Percentiles rank a stretch among this genome's conserved stretches.
Conservation (phyloP, 257 asterid genomes). For the Solanum microdontum region DNA sequence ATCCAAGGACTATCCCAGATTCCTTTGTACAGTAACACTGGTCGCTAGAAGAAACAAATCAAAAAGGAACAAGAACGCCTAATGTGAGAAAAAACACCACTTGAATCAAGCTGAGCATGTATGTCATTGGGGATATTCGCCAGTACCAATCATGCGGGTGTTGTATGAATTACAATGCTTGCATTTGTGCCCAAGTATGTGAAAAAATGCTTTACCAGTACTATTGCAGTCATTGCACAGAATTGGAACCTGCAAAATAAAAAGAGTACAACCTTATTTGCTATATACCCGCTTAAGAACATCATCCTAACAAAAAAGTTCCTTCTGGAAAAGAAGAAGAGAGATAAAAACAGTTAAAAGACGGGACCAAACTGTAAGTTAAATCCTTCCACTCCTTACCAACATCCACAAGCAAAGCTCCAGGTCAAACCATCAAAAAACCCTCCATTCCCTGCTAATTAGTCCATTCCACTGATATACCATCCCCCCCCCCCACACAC, state of each 20-base stretch:
- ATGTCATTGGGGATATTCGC: constrained; percentile 24
- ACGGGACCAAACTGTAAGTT: background rate
- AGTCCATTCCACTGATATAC: background rate
- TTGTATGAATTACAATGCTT: constrained; percentile 64
- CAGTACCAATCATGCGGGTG: constrained; percentile 46
- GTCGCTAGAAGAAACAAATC: background rate
- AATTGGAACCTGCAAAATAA: constrained; percentile 48
- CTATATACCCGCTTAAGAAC: background rate
- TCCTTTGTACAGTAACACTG: background rate
- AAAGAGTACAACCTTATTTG: background rate
- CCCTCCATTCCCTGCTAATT: background rate
- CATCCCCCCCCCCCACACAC: background rate
- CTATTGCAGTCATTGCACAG: constrained; percentile 85
- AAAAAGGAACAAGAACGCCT: background rate
- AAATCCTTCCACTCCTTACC: background rate
- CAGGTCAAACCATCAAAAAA: background rate
- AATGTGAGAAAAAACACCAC: background rate
- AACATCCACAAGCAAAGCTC: background rate
- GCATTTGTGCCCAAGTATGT: constrained; percentile 86
- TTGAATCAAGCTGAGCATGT: background rate
- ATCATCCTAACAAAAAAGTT: background rate
- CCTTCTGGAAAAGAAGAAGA: background rate
- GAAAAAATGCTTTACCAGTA: constrained; percentile 50
- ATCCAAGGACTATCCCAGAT: background rate
- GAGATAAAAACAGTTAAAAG: background rate